Conservation (phyloP, 2,329 filamentous ascomycete species). For the Claviceps maximensis region DNA sequence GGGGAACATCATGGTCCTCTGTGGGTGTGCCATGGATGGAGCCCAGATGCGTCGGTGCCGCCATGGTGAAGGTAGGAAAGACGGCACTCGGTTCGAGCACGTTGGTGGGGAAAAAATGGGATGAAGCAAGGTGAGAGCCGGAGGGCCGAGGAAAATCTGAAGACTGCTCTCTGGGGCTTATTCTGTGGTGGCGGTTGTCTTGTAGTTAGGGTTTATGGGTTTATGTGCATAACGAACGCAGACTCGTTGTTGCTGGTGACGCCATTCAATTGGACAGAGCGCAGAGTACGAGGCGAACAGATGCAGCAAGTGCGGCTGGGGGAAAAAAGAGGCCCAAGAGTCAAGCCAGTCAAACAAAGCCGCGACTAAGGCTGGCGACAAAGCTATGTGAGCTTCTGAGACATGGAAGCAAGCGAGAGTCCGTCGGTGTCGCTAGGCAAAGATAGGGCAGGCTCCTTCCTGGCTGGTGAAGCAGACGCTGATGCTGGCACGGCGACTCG, state of each 20-base stretch:
- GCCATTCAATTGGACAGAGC: conserved; percentile 9
- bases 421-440: neutral
- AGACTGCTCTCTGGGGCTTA: neutral
- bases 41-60: conserved; percentile 16
- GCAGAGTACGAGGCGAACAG: conserved; percentile 1
- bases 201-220: conserved; percentile 7
- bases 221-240: conserved; percentile 10
- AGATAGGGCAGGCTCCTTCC: neutral
- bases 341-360: neutral
- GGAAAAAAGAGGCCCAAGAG: neutral
- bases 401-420: conserved; percentile 5
- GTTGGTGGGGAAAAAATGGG: conserved; percentile 6
- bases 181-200: conserved; percentile 9
- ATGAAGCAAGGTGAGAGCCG: neutral
- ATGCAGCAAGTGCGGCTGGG: neutral
- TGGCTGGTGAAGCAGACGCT: neutral
- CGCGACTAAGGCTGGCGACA: neutral
- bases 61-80: conserved; percentile 19
- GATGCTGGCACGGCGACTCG: neutral
- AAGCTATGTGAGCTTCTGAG: conserved; percentile 3
- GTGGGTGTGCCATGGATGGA: conserved; percentile 15
- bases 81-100: conserved; percentile 15
- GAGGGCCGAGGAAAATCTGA: too few relatives aligned
- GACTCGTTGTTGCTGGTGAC: conserved; percentile 5
- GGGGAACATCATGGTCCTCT: conserved; percentile 15